These are phyloP conservation scores for Fusarium guadeloupense DNA, from an alignment of 2,329 filamentous ascomycete species.

Conservation along the genomic window DNA sequence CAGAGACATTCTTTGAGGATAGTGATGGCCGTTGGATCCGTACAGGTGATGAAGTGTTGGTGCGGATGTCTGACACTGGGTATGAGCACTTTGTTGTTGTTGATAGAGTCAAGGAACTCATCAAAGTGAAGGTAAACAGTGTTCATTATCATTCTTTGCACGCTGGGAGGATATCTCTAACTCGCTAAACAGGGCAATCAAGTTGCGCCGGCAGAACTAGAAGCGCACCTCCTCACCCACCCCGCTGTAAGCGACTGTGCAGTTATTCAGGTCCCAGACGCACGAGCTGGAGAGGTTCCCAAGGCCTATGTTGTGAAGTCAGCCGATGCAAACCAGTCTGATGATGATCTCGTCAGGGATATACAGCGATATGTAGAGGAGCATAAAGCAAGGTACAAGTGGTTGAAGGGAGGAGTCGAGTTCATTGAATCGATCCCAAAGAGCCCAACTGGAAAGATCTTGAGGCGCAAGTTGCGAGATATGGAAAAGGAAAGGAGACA, in stretches of 20 bases:
- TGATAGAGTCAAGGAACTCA: slow-evolving; percentile 76
- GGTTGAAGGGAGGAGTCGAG: slow-evolving; percentile 69
- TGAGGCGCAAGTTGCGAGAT: slow-evolving; percentile 8
- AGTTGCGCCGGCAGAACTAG: slow-evolving; percentile 82
- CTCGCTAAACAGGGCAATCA: slow-evolving; percentile 67
- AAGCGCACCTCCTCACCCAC: slow-evolving; percentile 77
- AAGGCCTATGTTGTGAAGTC: slow-evolving; percentile 67
- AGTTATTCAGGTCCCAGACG: slow-evolving; percentile 76
- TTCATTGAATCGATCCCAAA: slow-evolving; percentile 75
- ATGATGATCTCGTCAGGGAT: slow-evolving; percentile 56
- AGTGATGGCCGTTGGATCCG: slow-evolving; percentile 78
- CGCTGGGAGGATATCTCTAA: background rate
- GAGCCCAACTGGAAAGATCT: slow-evolving; percentile 77
- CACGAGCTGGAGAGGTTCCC: slow-evolving; percentile 68
- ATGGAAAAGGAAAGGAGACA: background rate
- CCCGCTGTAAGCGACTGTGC: slow-evolving; percentile 76
- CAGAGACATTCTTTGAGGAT: slow-evolving; percentile 76
- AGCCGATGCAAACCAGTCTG: slow-evolving; percentile 55
- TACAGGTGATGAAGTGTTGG: slow-evolving; percentile 84
- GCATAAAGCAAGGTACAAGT: slow-evolving; percentile 75
- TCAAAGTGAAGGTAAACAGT: slow-evolving; percentile 74
- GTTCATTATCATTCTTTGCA: accelerated
- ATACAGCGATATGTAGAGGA: slow-evolving; percentile 69
- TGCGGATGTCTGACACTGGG: slow-evolving; percentile 69
- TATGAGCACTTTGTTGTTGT: slow-evolving; percentile 86